phyloP scores from a whole-genome alignment of 305 asterid species.

The Fraxinus ornus region DNA sequence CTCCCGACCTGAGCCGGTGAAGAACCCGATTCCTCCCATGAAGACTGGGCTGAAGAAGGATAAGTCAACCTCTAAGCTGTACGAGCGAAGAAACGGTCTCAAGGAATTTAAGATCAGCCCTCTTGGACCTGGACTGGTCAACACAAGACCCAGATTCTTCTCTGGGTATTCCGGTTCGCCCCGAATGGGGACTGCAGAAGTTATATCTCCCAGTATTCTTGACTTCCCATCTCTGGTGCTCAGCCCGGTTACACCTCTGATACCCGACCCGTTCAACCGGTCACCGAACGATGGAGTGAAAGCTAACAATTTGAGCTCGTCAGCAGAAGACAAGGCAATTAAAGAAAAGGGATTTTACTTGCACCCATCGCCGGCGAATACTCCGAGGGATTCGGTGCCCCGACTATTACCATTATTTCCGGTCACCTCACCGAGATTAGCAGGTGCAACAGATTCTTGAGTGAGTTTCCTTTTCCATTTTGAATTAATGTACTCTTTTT shows the following conservation, averaged over 20 bases:
- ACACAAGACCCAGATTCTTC: constrained; percentile 15
- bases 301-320: constrained; percentile 24
- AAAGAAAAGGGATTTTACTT: constrained; percentile 52
- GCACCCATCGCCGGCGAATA: constrained; percentile 60
- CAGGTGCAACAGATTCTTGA: constrained; percentile 36
- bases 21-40: constrained; percentile 49
- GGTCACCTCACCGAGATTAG: constrained; percentile 49
- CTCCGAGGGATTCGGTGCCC: constrained; percentile 65
- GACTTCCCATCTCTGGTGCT: constrained; percentile 58
- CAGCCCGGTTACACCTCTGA: constrained; percentile 66
- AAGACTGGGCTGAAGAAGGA: constrained; percentile 45
- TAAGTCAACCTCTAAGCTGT: constrained; percentile 46
- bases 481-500: background rate
- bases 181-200: constrained; percentile 44
- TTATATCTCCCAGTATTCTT: constrained; percentile 57
- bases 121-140: constrained; percentile 12
- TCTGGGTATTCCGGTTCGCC: constrained; percentile 40
- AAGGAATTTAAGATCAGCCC: constrained; percentile 62
- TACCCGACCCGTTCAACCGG: constrained; percentile 58
- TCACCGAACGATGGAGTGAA: background rate
- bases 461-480: background rate
- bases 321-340: constrained; percentile 59
- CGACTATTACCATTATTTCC: constrained; percentile 62
- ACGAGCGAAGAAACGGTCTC: constrained; percentile 54
- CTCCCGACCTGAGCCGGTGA: constrained; percentile 36